Evolutionary conservation across 2,329 filamentous ascomycete genomes (phyloP).

Genomic region (Scedosporium aurantiacum): DNA sequence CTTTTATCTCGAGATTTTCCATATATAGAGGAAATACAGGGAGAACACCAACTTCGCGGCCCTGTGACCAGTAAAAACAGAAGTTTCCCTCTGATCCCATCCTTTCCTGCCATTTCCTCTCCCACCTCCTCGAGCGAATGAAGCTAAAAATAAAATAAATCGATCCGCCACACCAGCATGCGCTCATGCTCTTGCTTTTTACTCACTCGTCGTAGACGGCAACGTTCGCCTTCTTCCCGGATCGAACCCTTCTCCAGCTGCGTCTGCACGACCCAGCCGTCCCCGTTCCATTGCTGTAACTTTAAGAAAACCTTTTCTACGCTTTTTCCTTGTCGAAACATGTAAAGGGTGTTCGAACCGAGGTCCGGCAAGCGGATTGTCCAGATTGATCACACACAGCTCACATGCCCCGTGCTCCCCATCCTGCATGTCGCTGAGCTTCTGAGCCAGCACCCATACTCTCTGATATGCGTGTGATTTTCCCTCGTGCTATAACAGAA

Average conservation of each 20-base stretch:
- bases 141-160: background rate
- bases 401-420: background rate
- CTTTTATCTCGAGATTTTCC: too few species aligned
- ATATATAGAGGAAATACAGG: too few species aligned
- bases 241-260: background rate
- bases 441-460: background rate
- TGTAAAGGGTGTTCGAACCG: slow-evolving; percentile 2
- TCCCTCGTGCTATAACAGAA: background rate
- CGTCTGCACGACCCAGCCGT: background rate
- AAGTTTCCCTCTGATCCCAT: too few species aligned
- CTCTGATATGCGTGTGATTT: background rate
- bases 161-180: background rate
- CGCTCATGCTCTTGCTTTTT: background rate
- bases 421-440: background rate
- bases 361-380: background rate
- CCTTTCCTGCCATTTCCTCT: too few species aligned
- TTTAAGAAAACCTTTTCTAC: background rate
- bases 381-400: background rate
- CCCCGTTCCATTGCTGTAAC: background rate
- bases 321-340: background rate
- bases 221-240: background rate
- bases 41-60: too few species aligned
- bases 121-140: background rate
- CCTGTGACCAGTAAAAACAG: too few species aligned
- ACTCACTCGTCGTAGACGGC: background rate